Evolutionary conservation across 148 eudicot genomes (phyloP).

Genomic region (Rhododendron williamsianum): DNA sequence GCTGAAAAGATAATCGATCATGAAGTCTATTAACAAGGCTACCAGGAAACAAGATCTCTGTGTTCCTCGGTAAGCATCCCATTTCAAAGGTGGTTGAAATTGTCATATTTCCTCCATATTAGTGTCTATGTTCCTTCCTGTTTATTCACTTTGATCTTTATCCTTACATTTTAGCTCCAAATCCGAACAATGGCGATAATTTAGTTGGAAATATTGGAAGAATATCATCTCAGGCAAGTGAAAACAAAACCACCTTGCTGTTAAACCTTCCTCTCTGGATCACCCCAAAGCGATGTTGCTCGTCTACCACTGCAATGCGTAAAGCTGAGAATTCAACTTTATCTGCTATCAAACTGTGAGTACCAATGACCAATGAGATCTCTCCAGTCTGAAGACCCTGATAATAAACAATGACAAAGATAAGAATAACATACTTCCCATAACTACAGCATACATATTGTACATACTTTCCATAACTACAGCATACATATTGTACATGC

Average conservation of each 20-base stretch:
- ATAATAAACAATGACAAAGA: conserved; percentile 12
- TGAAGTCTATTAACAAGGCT: not conserved
- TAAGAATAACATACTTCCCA: conserved; percentile 9
- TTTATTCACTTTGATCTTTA: not conserved
- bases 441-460: not conserved
- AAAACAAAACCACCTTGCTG: conserved; percentile 62
- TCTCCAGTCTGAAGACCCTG: conserved; percentile 87
- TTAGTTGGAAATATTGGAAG: not conserved
- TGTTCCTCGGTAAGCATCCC: not conserved
- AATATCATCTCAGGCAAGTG: not conserved
- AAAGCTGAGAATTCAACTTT: conserved; percentile 72
- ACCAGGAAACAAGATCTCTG: not conserved
- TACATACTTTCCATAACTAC: not conserved
- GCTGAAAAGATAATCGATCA: not conserved
- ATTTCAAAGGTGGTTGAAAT: not conserved
- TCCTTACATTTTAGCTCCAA: conserved; percentile 2
- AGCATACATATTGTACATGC: not conserved
- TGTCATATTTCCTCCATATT: not conserved
- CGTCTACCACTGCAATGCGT: conserved; percentile 88
- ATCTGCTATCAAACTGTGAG: conserved; percentile 86
- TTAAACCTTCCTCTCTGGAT: conserved; percentile 91
- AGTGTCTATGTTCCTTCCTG: not conserved
- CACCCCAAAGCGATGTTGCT: conserved; percentile 98
- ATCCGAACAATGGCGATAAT: not conserved
- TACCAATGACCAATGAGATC: conserved; percentile 82